These are phyloP conservation scores for Umbelopsis sp. DNA, from an alignment of 371 early-diverging fungal species.

Conservation along the genomic window DNA sequence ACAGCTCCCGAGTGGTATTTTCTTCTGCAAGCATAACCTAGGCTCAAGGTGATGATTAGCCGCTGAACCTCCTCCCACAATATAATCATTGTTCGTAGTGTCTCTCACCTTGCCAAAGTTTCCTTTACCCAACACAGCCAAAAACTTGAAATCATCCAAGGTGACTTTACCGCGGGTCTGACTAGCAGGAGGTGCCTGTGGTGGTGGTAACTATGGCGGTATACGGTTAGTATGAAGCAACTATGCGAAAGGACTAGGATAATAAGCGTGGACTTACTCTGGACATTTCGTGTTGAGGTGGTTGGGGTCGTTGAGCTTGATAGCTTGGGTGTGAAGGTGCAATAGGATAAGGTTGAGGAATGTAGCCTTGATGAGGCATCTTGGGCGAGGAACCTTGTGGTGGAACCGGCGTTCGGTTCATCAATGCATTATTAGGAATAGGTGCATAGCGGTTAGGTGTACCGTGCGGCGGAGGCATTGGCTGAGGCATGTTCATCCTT, in stretches of 20 bases:
- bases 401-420: constrained; percentile 4
- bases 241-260: background rate
- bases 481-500: constrained; percentile 28
- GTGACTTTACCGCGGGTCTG: constrained; percentile 43
- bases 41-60: background rate
- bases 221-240: background rate
- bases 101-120: constrained; percentile 92
- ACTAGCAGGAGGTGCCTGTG: background rate
- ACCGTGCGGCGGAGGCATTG: constrained; percentile 24
- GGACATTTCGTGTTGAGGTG: background rate
- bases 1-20: constrained; percentile 75
- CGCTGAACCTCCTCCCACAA: background rate
- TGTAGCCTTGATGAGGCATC: constrained; percentile 12
- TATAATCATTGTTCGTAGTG: background rate
- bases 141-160: constrained; percentile 86
- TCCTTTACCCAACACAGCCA: constrained; percentile 96
- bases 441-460: constrained; percentile 24
- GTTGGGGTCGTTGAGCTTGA: background rate
- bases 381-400: background rate
- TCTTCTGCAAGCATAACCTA: constrained; percentile 97
- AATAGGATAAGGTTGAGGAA: constrained; percentile 5
- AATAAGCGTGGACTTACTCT: background rate
- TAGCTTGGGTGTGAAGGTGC: background rate
- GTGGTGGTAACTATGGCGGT: background rate
- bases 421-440: constrained; percentile 1